Percentiles rank a stretch among this genome's conserved stretches.
These are phyloP conservation scores for Crithidia fasciculata DNA, from an alignment of 208 protist genomes.

Conservation along the genomic window DNA sequence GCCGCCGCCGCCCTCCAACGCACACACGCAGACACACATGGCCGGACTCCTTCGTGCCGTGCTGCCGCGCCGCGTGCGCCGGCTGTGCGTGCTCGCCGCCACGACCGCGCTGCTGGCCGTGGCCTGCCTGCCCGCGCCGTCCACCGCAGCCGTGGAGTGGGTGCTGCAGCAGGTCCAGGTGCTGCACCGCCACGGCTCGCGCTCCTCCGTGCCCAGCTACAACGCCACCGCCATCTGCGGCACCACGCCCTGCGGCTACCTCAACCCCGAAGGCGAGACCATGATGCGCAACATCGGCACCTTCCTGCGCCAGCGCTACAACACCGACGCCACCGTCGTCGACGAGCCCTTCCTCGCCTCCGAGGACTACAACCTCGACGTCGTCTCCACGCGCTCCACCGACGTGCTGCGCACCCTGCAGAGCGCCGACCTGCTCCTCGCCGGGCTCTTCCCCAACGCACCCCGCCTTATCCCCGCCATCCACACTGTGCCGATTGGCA, in stretches of 20 bases:
- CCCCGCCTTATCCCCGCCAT: conserved; percentile 48
- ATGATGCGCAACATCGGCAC: conserved; percentile 47
- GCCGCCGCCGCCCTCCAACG: too few relatives aligned
- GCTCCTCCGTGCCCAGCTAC: conserved; percentile 15
- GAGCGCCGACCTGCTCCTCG: conserved; percentile 42
- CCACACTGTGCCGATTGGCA: conserved; percentile 25
- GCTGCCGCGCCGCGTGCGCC: conserved; percentile 14
- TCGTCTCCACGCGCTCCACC: conserved; percentile 54
- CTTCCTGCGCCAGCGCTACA: conserved; percentile 48
- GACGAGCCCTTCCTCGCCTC: conserved; percentile 31
- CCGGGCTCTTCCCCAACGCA: conserved; percentile 36
- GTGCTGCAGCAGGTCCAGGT: conserved; percentile 39
- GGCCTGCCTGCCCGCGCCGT: conserved; percentile 17
- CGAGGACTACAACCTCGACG: conserved; percentile 41
- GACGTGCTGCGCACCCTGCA: conserved; percentile 57
- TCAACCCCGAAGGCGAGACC: conserved; percentile 39
- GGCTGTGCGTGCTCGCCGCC: conserved; percentile 7
- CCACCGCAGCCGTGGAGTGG: conserved; percentile 13
- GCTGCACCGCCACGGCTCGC: conserved; percentile 59
- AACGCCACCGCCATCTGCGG: conserved; percentile 43
- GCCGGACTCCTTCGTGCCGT: background rate
- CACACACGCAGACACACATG: too few relatives aligned
- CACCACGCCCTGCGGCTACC: conserved; percentile 43
- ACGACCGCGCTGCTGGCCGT: conserved; percentile 16
- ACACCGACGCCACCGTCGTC: conserved; percentile 25